These are phyloP conservation scores for Calcarisporium arbuscula DNA, from an alignment of 2,329 filamentous ascomycete genomes.

Conservation along the genomic window DNA sequence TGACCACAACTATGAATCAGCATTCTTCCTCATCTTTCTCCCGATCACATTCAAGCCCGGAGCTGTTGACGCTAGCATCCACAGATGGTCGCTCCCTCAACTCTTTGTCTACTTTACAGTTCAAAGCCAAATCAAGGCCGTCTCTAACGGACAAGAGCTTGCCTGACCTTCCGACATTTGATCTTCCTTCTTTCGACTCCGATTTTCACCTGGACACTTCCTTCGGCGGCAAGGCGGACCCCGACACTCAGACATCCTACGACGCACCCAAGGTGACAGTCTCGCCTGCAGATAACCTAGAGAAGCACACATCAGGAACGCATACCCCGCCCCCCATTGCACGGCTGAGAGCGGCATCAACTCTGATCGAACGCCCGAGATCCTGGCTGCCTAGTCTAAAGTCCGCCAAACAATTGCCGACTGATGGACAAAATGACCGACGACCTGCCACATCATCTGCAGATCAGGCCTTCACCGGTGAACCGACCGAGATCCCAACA, in stretches of 20 bases:
- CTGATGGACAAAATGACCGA: conserved; percentile 13
- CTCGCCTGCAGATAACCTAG: too few relatives aligned
- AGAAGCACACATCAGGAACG: too few relatives aligned
- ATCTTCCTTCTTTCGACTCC: conserved; percentile 47
- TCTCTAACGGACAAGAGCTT: conserved; percentile 6
- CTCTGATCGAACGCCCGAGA: conserved; percentile 42
- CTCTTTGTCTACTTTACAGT: too few relatives aligned
- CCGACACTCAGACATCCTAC: too few relatives aligned
- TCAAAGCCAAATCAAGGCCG: too few relatives aligned
- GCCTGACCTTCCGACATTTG: conserved; percentile 35
- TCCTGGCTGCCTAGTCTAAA: conserved; percentile 47
- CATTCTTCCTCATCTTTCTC: conserved; percentile 20
- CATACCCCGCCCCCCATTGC: conserved; percentile 11
- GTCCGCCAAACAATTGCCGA: conserved; percentile 23
- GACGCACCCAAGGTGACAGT: too few relatives aligned
- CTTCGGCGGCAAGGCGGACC: conserved; percentile 27
- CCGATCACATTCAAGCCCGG: conserved; percentile 28
- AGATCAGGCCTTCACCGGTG: conserved; percentile 15
- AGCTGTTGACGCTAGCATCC: conserved; percentile 22
- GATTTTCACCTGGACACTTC: conserved; percentile 42
- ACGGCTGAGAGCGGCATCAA: conserved; percentile 32
- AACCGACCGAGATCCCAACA: conserved; percentile 12
- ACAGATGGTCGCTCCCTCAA: too few relatives aligned
- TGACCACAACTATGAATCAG: conserved; percentile 32
- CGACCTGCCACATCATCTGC: conserved; percentile 20